Evolutionary conservation across 148 eudicot species (phyloP), one percentile per base, ranked within the genome.

Genomic region (Dianthus caryophyllus): DNA sequence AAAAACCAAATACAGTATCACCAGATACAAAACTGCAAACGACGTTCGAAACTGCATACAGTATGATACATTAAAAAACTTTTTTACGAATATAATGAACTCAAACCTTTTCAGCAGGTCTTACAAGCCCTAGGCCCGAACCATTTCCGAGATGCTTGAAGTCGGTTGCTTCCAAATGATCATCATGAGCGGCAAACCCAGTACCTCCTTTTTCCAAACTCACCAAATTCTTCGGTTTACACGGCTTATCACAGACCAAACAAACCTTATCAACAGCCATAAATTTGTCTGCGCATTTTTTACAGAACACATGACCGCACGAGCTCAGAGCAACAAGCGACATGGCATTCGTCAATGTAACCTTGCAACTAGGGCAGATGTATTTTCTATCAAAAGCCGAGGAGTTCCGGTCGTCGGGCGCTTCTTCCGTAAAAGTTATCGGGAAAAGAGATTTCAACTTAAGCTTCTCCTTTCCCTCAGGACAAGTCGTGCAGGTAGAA

Each of bases 111-210:
- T 72, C 77, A 12, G 97, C 88, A 79, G 98, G 96, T 71, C 96
- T 84, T 6, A 94, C 98, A 41, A 88, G 79, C 56, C 98, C 98
- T 78, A 90, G 63, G 9, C 96, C 97, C 0, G 88, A 82, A 20
- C 96, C 98, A 78, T 96, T 87, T 24, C 98, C 98, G 60, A 90
- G 70, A 75, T 90, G 97, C 84, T 94, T 90, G 56, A 88, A 94
- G 38, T 88, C 85, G 27, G 65, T 94, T 9, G 98, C 98, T 71
- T 90, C 90, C 74, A 94, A 80, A 71, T 84, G 66, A 61, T 88
- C 96, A 41, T 78, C 98, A 57, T 94, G 98, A 36, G 81, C 87
- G 48, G 98, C 82, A 73, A 94, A 94, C 18, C 97, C 97, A 0
- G 98, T 94, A 69, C 98, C 96, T 74, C 98, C 98, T 74, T 90